Base-by-base conservation (phyloP, 1,284 basidiomycete species). In the Microbotryum scabiosae region DNA sequence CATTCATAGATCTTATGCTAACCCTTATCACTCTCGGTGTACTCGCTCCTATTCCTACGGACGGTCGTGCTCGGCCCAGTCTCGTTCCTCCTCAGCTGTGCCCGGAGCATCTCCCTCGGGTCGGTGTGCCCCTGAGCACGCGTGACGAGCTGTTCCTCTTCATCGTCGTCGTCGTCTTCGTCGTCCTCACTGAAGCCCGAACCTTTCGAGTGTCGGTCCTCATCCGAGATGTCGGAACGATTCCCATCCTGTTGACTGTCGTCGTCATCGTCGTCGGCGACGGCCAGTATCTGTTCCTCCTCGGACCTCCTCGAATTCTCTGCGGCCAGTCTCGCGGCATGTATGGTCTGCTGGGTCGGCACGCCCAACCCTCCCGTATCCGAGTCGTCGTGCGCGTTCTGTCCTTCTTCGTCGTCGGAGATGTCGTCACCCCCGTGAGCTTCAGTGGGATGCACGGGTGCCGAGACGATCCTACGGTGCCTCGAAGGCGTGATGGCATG, bases 21-120 rank as follows among this genome's bases (percentile, higher is more conserved):
- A 45, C 53, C 51, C 26, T 25, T 21, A 0, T 10, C 41, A 20
- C 26, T 30, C 26, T 41, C 47, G 16, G 12, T 50, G n/a, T 44
- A 5, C 26, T 32, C 28, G 28, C 36, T 48, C 41, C 41, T 18
- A 20, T 25, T 12, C 41, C 51, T 49, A 7, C 26, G 10, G 21
- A 28, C 26, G 41, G 16, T 16, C 16, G 9, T 20, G 6, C 45
- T 36, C 16, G 5, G 16, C 18, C 23, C 41, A 16, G 36, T 32
- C 23, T 30, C 55, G 14, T 49, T 25, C 26, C 43, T 12, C n/a
- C 32, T 4, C 21, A 68, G 44, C 30, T 68, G 67, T 3, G 57
- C 58, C 10, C 67, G 44, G 5, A 68, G 54, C 46, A 68, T 60
- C 3, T 62, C 62, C n/a, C 67, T 60, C 20, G 67, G 64, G 26